These are phyloP conservation scores for Hyphopichia wangnamkhiaoensis DNA, from an alignment of 1,139 yeast species.

Conservation along the genomic window DNA sequence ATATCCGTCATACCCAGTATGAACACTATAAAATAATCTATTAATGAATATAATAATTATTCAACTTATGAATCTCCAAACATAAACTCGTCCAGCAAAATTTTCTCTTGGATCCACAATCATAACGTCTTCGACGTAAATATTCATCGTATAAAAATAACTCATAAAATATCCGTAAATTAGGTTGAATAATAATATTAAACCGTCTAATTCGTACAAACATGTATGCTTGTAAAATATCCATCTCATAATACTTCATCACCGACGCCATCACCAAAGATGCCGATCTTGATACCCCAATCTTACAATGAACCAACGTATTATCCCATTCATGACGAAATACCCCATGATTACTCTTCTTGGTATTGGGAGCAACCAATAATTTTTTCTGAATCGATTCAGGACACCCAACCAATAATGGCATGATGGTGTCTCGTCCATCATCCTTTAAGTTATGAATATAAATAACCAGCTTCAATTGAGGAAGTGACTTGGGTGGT, in stretches of 20 bases:
- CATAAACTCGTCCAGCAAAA: constrained; percentile 38
- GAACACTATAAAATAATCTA: not conserved
- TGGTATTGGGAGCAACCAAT: constrained; percentile 21
- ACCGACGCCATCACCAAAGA: constrained; percentile 89
- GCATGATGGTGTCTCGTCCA: constrained; percentile 38
- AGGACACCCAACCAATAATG: constrained; percentile 35
- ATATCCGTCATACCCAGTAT: constrained; percentile 1
- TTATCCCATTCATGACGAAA: too few relatives aligned
- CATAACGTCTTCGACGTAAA: constrained; percentile 19
- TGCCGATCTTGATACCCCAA: constrained; percentile 90
- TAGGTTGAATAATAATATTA: constrained; percentile 90
- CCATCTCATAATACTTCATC: constrained; percentile 69
- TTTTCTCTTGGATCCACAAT: constrained; percentile 14
- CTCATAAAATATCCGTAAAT: constrained; percentile 82
- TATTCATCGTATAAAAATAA: constrained; percentile 75
- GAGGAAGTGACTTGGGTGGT: constrained; percentile 16
- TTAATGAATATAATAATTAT: constrained; percentile 28
- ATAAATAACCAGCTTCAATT: constrained; percentile 28
- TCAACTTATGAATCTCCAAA: constrained; percentile 34
- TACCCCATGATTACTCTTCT: constrained; percentile 30
- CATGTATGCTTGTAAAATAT: constrained; percentile 72
- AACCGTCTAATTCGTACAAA: constrained; percentile 81
- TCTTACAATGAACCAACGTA: constrained; percentile 83
- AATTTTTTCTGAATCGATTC: constrained; percentile 30
- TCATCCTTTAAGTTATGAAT: constrained; percentile 43